These are phyloP conservation scores for Cyberlindnera xylosilytica DNA, from an alignment of 805 yeast genomes.

Conservation along the genomic window DNA sequence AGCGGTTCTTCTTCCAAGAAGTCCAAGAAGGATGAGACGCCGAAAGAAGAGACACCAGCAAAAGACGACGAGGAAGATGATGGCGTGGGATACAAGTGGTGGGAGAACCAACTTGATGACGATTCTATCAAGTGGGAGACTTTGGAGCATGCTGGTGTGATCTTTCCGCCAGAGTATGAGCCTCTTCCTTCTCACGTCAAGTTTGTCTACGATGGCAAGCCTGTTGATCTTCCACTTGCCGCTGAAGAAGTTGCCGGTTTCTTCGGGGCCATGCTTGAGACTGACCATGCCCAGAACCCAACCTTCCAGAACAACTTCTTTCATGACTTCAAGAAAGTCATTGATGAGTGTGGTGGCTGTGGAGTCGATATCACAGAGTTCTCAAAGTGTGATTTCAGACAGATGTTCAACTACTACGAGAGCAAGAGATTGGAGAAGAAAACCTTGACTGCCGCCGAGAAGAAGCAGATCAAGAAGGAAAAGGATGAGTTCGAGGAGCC, in stretches of 20 bases:
- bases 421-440: conserved; percentile 68
- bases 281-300: conserved; percentile 87
- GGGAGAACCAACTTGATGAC: conserved; percentile 72
- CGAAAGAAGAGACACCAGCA: conserved; percentile 28
- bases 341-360: conserved; percentile 70
- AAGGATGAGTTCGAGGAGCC: conserved; percentile 77
- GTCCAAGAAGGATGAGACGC: conserved; percentile 6
- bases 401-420: conserved; percentile 72
- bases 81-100: conserved; percentile 74
- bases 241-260: conserved; percentile 98
- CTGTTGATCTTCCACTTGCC: conserved; percentile 68
- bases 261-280: conserved; percentile 81
- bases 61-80: conserved; percentile 48
- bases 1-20: conserved; percentile 8
- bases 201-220: conserved; percentile 69
- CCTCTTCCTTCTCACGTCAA: conserved; percentile 79
- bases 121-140: conserved; percentile 84
- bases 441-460: conserved; percentile 64
- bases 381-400: conserved; percentile 70
- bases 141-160: conserved; percentile 83
- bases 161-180: conserved; percentile 90
- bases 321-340: conserved; percentile 65
- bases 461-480: conserved; percentile 67
- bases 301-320: conserved; percentile 86
- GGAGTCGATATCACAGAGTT: conserved; percentile 53